These are phyloP conservation scores for Prunus kanzakura DNA, from an alignment of 306 rosid species.

Conservation along the genomic window DNA sequence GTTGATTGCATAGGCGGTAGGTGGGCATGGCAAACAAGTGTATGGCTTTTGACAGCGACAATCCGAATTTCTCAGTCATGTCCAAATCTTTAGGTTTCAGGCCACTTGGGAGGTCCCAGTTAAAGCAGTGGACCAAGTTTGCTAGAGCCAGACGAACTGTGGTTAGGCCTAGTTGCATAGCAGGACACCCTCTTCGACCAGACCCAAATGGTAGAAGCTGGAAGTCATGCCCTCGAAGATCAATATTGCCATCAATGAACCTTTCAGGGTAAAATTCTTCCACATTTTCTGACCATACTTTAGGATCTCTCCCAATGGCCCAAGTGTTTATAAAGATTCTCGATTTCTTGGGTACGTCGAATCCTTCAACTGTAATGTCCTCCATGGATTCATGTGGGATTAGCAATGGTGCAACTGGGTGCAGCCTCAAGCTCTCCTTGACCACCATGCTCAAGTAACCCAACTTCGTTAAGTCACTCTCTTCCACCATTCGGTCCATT, in stretches of 20 bases:
- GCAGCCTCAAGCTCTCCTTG: constrained; percentile 36
- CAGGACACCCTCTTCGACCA: constrained; percentile 22
- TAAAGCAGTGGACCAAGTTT: constrained; percentile 37
- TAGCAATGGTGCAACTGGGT: constrained; percentile 29
- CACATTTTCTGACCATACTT: constrained; percentile 35
- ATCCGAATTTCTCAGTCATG: constrained; percentile 29
- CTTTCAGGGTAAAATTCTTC: constrained; percentile 41
- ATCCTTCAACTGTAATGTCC: constrained; percentile 17
- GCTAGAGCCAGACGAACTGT: constrained; percentile 13
- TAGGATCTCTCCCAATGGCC: constrained; percentile 37
- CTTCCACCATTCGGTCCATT: constrained; percentile 28
- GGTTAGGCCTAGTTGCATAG: constrained; percentile 3
- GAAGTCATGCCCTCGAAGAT: constrained; percentile 30
- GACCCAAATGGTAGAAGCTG: constrained; percentile 48
- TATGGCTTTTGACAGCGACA: constrained; percentile 7
- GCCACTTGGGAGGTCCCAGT: constrained; percentile 40
- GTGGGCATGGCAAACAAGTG: constrained; percentile 21
- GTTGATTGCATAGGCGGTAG: background rate
- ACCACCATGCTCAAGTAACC: constrained; percentile 34
- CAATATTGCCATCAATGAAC: constrained; percentile 18
- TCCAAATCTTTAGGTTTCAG: constrained; percentile 23
- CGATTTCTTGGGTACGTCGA: constrained; percentile 11
- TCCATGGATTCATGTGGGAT: constrained; percentile 15
- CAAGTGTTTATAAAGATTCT: constrained; percentile 22
- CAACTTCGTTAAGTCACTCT: constrained; percentile 26